Evolutionary conservation across 140 eudicot genomes (phyloP).

Genomic region (Bidens hawaiensis): DNA sequence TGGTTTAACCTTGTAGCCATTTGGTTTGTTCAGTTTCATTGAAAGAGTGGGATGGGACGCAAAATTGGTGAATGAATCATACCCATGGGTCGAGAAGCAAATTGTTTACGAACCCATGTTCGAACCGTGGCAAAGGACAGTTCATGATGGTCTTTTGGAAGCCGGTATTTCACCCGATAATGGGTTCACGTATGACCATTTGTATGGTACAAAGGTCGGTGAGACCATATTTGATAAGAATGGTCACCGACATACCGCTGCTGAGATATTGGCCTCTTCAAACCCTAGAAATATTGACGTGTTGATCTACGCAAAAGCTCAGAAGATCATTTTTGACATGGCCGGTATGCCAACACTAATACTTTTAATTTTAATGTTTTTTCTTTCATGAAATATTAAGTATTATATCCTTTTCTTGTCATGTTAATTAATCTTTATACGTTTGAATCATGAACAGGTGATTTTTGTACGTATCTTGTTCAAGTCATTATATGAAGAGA

Average conservation of each 20-base stretch:
- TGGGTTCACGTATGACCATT: constrained; percentile 87
- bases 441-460: too few species aligned
- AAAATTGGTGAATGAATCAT: constrained; percentile 79
- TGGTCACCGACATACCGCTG: constrained; percentile 89
- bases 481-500: too few species aligned
- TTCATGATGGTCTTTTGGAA: constrained; percentile 70
- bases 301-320: constrained; percentile 71
- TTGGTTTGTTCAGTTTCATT: constrained; percentile 45
- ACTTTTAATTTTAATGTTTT: too few species aligned
- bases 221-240: constrained; percentile 78
- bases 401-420: too few species aligned
- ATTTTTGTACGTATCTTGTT: too few species aligned
- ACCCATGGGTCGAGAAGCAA: constrained; percentile 87
- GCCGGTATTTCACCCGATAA: constrained; percentile 75
- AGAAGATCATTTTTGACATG: constrained; percentile 63
- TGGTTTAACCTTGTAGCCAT: not conserved
- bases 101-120: constrained; percentile 62
- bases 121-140: constrained; percentile 72
- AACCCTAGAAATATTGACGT: constrained; percentile 62
- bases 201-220: constrained; percentile 90
- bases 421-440: too few species aligned
- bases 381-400: too few species aligned
- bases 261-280: constrained; percentile 67
- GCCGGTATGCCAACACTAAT: constrained; percentile 35
- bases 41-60: constrained; percentile 71